Evolutionary conservation across 2,329 filamentous ascomycete species (phyloP), one percentile per base, ranked within the genome.

Genomic region (Arthrobotrys musiformis): DNA sequence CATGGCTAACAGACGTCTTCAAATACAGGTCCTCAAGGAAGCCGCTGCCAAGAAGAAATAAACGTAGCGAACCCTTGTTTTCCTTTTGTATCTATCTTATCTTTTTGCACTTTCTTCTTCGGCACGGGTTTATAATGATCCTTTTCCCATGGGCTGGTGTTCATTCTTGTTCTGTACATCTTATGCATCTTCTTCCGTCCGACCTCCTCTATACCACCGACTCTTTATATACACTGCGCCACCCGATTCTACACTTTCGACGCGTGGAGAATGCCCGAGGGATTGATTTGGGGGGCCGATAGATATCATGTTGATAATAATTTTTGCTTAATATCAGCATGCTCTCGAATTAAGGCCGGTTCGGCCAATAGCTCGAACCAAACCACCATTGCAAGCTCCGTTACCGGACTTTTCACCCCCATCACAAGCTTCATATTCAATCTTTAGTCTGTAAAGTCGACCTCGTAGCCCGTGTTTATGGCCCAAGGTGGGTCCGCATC

Each of bases 1-100:
- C 17, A 56, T 19, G 15, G 42, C 33, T 68, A 64, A 70, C 22
- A 0, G 1, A 4, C 26, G 7, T 37, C 52, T 52, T 26, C 35
- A 60, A 42, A 35, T 54, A 61, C 24, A 81, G 80, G 80, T 81
- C 24, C 80, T 81, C 67, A 81, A 81, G 79, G 80, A 81, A 70
- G 79, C 80, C 13, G 78, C 79, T 40, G 74, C 79, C 78, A 81
- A 81, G 79, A 81, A 80, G 80, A 76, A 75, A 67, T 79, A 79
- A 79, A 70, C 50, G 44, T 44, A 67, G 62, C 62, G 60, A 61
- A 52, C 26, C 42, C 30, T 58, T 42, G 40, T 40, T 30, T 50
- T 70, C 62, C 60, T 73, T 78, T 72, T 78, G 74, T 70, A 68
- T 66, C 50, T 56, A 56, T 48, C 48, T 60, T 75, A 74, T 79